These are phyloP conservation scores for Articulospora tetracladia DNA, from an alignment of 495 filamentous ascomycete genomes.

Conservation along the genomic window DNA sequence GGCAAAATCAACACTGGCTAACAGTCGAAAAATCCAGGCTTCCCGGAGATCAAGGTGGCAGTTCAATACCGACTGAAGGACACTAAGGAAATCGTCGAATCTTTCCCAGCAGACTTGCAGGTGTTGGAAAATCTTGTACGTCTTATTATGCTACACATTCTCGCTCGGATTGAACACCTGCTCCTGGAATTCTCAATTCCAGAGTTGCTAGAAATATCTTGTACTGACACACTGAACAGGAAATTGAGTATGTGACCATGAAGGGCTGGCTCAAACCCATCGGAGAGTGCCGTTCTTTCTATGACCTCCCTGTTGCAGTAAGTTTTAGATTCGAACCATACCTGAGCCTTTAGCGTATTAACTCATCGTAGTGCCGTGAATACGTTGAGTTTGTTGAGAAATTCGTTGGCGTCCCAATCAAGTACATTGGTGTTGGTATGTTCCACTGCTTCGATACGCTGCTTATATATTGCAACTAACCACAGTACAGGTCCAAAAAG, in stretches of 20 bases:
- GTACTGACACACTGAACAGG: slow-evolving; percentile 10
- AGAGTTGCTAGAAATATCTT: not conserved
- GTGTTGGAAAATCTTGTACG: slow-evolving; percentile 44
- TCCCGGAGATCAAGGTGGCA: slow-evolving; percentile 61
- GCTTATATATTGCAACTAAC: not conserved
- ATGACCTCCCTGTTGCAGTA: slow-evolving; percentile 55
- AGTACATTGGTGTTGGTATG: slow-evolving; percentile 19
- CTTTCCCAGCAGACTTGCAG: slow-evolving; percentile 69
- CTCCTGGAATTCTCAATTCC: not conserved
- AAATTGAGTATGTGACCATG: slow-evolving; percentile 68
- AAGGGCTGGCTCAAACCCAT: slow-evolving; percentile 76
- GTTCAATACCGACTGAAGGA: slow-evolving; percentile 61
- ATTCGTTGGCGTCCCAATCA: slow-evolving; percentile 65
- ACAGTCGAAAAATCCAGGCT: not conserved
- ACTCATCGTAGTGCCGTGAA: slow-evolving; percentile 1
- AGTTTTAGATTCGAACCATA: not conserved
- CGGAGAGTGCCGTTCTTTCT: slow-evolving; percentile 46
- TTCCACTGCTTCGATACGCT: not conserved
- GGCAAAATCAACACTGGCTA: not conserved
- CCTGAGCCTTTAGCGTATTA: not conserved
- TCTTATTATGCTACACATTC: too few species aligned
- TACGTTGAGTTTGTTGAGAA: slow-evolving; percentile 79
- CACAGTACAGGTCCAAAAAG: slow-evolving; percentile 6
- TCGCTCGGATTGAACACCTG: not conserved
- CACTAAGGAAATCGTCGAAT: slow-evolving; percentile 47